Evolutionary conservation across 2,329 filamentous ascomycete species (phyloP).

Genomic region (Zopfia rhizophila): DNA sequence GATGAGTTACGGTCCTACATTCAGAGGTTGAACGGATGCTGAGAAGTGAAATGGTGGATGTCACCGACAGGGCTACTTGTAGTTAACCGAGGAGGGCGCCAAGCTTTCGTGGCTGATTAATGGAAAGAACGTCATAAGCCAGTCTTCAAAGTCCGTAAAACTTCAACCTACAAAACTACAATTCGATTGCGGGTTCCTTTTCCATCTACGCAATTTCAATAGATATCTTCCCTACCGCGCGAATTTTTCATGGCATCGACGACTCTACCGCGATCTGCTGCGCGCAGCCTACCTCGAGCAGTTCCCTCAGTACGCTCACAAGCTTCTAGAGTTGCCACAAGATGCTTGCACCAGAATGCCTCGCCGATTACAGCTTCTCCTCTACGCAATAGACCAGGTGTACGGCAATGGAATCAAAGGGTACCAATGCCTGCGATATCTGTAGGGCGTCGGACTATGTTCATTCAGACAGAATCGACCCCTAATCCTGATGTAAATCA

Average conservation of each 20-base stretch:
- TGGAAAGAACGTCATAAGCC: constrained; percentile 36
- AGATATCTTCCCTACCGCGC: not conserved
- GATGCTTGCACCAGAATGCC: constrained; percentile 47
- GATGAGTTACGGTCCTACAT: no score
- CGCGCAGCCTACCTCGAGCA: constrained; percentile 41
- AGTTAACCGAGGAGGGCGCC: no score
- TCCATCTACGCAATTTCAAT: not conserved
- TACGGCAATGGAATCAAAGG: constrained; percentile 36
- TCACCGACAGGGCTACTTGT: no score
- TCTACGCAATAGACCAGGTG: constrained; percentile 41
- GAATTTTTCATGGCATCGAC: constrained; percentile 37
- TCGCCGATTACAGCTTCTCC: constrained; percentile 46
- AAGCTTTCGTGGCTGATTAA: constrained; percentile 32
- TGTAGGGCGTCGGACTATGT: constrained; percentile 75
- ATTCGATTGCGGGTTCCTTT: constrained; percentile 23
- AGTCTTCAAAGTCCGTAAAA: constrained; percentile 25
- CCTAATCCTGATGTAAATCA: constrained; percentile 85
- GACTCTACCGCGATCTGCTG: constrained; percentile 37
- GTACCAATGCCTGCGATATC: constrained; percentile 20
- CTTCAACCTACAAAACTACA: constrained; percentile 13
- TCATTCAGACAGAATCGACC: constrained; percentile 96
- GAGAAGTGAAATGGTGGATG: no score
- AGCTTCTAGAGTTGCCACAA: constrained; percentile 40
- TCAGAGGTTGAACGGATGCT: no score
- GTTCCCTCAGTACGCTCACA: constrained; percentile 32